These are phyloP conservation scores for Fusarium transvaalense DNA, from an alignment of 2,329 filamentous ascomycete genomes.

Conservation along the genomic window DNA sequence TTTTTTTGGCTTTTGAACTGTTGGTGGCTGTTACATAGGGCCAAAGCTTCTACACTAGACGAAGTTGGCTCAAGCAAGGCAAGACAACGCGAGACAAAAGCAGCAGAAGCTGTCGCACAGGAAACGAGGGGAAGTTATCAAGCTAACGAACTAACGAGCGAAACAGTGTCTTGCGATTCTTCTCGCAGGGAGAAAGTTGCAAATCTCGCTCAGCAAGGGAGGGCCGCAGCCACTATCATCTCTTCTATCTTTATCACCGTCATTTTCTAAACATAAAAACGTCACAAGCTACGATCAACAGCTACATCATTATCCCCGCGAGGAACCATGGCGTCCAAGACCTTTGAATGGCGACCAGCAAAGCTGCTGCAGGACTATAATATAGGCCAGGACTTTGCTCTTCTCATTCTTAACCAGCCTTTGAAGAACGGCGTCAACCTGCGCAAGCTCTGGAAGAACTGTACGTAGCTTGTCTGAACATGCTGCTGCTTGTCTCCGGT, in stretches of 20 bases:
- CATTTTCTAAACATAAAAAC: background rate
- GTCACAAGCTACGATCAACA: constrained; percentile 5
- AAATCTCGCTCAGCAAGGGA: constrained; percentile 1
- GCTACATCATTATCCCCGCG: background rate
- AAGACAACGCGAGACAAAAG: background rate
- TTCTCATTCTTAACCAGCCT: constrained; percentile 67
- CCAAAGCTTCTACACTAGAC: constrained; percentile 27
- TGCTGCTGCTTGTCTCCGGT: background rate
- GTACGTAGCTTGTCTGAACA: constrained; percentile 50
- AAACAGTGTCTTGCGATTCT: constrained; percentile 17
- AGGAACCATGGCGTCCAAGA: constrained; percentile 41
- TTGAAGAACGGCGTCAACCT: constrained; percentile 61
- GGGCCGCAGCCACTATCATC: background rate
- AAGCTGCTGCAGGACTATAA: constrained; percentile 54
- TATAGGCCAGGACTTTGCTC: constrained; percentile 55
- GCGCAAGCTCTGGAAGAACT: constrained; percentile 63
- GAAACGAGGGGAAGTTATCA: constrained; percentile 33
- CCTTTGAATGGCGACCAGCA: constrained; percentile 57
- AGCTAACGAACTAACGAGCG: constrained; percentile 10
- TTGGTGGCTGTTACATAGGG: constrained; percentile 16
- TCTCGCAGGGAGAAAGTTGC: constrained; percentile 13
- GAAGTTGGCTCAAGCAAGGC: constrained; percentile 10
- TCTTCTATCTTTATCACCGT: background rate
- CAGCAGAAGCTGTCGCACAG: constrained; percentile 32
- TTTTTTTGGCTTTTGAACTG: constrained; percentile 15